Percentiles rank a stretch among this genome's conserved stretches.
These are phyloP conservation scores for Iris macrosiphon DNA, from an alignment of 106 monocot genomes.

Conservation along the genomic window DNA sequence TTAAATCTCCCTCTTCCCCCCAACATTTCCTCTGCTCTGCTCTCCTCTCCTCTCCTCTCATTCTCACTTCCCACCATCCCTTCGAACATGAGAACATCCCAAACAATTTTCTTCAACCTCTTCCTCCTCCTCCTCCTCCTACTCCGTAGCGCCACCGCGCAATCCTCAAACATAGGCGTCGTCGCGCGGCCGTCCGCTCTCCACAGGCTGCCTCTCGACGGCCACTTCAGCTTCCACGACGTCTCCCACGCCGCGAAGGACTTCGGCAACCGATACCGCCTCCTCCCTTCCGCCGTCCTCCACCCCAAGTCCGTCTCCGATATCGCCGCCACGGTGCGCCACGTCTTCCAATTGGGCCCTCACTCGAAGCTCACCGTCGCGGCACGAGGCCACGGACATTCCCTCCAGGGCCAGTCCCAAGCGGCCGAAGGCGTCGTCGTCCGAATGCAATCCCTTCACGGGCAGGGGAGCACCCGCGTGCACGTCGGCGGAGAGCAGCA, in stretches of 20 bases:
- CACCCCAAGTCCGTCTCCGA: slow-evolving; percentile 45
- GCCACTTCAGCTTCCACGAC: slow-evolving; percentile 39
- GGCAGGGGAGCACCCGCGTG: slow-evolving; percentile 12
- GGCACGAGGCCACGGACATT: slow-evolving; percentile 45
- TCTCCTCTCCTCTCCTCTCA: background rate
- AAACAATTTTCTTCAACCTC: slow-evolving; percentile 22
- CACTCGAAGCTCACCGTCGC: slow-evolving; percentile 39
- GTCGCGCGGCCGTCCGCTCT: slow-evolving; percentile 22
- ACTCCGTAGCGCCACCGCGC: slow-evolving; percentile 25
- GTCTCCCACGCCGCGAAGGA: slow-evolving; percentile 32
- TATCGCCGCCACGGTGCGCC: slow-evolving; percentile 23
- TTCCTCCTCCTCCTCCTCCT: slow-evolving; percentile 26
- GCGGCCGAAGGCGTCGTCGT: slow-evolving; percentile 40
- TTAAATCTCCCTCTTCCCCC: slow-evolving; percentile 36
- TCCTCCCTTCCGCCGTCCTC: slow-evolving; percentile 37
- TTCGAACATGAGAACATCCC: slow-evolving; percentile 5
- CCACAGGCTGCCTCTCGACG: slow-evolving; percentile 19
- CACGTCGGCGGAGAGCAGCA: background rate
- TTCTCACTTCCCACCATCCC: background rate
- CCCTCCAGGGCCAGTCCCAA: slow-evolving; percentile 47
- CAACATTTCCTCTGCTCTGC: background rate
- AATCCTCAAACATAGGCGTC: slow-evolving; percentile 24
- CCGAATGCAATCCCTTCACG: slow-evolving; percentile 26
- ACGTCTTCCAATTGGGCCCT: slow-evolving; percentile 32
- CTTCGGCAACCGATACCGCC: slow-evolving; percentile 51